phyloP scores from a whole-genome alignment of 306 rosid genomes.

The Trifolium dubium region DNA sequence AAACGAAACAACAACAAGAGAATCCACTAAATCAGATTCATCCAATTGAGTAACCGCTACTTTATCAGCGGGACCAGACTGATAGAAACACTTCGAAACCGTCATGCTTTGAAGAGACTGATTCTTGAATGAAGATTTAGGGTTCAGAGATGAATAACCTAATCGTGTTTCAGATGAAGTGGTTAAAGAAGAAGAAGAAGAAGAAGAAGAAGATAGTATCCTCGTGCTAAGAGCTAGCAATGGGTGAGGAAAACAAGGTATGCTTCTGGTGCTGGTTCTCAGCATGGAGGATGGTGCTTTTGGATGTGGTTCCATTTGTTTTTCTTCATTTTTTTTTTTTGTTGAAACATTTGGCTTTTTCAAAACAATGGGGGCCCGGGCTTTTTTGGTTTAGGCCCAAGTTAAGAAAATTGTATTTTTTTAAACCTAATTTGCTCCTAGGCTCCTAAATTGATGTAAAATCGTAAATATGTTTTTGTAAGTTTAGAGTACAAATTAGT shows the following conservation, averaged over 20 bases:
- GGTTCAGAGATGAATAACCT: conserved; percentile 31
- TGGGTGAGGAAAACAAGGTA: conserved; percentile 32
- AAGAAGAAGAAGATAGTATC: conserved; percentile 52
- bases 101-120: conserved; percentile 54
- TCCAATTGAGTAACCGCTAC: conserved; percentile 39
- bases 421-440: too few species aligned
- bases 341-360: not conserved
- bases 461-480: too few species aligned
- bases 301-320: conserved; percentile 39
- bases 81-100: conserved; percentile 52
- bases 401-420: too few species aligned
- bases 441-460: too few species aligned
- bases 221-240: conserved; percentile 39
- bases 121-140: conserved; percentile 30
- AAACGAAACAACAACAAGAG: conserved; percentile 87
- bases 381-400: not conserved
- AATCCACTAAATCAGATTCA: conserved; percentile 23
- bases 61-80: conserved; percentile 39
- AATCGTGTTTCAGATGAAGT: conserved; percentile 38
- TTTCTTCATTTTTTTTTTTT: not conserved
- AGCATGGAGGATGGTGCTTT: conserved; percentile 53
- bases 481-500: too few species aligned
- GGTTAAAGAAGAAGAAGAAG: conserved; percentile 40
- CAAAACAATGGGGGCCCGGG: not conserved
- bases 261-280: conserved; percentile 39